Percentiles rank a stretch among this genome's conserved stretches.
Conservation (phyloP, 331 rosid species). For the Malus hybrid region DNA sequence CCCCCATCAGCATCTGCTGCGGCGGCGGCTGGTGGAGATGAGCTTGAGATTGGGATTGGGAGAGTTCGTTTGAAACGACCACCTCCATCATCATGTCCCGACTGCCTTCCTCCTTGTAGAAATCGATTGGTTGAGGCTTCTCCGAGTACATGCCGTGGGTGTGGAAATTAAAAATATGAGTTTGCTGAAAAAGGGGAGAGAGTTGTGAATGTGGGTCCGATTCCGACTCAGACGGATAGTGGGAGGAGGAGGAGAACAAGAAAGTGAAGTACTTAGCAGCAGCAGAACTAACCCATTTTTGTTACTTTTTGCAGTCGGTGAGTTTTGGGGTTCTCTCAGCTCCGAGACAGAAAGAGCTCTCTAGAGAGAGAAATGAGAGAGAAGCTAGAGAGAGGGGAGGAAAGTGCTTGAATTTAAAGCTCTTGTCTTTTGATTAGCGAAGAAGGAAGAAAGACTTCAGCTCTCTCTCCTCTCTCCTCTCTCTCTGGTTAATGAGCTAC, state of each 20-base stretch:
- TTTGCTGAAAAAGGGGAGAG: too few species aligned
- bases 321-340: neutral
- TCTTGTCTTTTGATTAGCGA: neutral
- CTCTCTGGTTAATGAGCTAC: neutral
- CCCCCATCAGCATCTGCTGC: conserved; percentile 48
- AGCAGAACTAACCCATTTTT: conserved; percentile 10
- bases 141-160: too few species aligned
- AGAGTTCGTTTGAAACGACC: too few species aligned
- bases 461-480: neutral
- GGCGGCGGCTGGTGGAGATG: neutral
- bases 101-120: too few species aligned
- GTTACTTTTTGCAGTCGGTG: neutral
- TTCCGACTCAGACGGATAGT: neutral
- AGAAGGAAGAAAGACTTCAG: neutral
- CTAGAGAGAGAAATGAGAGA: neutral
- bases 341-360: neutral
- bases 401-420: conserved; percentile 13
- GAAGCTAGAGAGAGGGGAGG: neutral
- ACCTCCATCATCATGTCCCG: too few species aligned
- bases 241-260: neutral
- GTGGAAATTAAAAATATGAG: too few species aligned
- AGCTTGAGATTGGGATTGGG: too few species aligned
- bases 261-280: neutral
- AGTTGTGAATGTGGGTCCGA: too few species aligned
- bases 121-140: too few species aligned